These are phyloP conservation scores for Epichloe typhina DNA, from an alignment of 2,329 filamentous ascomycete genomes.

Conservation along the genomic window DNA sequence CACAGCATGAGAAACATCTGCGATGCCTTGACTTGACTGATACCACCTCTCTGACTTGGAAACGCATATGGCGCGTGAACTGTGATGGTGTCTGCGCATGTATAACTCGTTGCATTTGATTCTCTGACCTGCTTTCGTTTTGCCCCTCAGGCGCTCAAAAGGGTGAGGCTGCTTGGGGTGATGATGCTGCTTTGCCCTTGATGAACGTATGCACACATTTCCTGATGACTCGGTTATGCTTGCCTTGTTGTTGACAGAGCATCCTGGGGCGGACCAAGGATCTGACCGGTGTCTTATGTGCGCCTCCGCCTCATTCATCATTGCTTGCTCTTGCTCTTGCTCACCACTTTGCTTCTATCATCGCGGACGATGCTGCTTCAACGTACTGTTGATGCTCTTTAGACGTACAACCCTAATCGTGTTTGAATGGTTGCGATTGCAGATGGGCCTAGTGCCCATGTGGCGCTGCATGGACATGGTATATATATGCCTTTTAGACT, in stretches of 20 bases:
- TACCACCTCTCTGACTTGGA: slow-evolving; percentile 15
- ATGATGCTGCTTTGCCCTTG: background rate
- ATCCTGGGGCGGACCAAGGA: background rate
- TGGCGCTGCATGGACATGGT: background rate
- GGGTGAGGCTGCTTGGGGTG: background rate
- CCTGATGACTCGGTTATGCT: slow-evolving; percentile 1
- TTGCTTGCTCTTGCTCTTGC: background rate
- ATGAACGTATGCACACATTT: slow-evolving; percentile 1
- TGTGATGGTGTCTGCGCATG: slow-evolving; percentile 19
- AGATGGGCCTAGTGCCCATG: background rate
- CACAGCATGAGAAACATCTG: slow-evolving; percentile 9
- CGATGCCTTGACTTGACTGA: slow-evolving; percentile 23
- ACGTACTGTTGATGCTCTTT: background rate
- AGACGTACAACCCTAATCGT: background rate
- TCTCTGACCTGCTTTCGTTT: slow-evolving; percentile 3
- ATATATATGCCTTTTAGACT: background rate
- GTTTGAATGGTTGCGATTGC: background rate
- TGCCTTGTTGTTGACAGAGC: background rate
- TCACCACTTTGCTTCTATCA: background rate
- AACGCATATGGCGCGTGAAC: slow-evolving; percentile 12
- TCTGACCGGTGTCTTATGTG: background rate
- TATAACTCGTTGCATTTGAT: slow-evolving; percentile 14
- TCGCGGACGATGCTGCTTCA: background rate
- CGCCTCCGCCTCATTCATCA: background rate
- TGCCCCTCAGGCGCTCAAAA: background rate